phyloP scores from a whole-genome alignment of 208 protist species.

The Acanthamoeba sp. region DNA sequence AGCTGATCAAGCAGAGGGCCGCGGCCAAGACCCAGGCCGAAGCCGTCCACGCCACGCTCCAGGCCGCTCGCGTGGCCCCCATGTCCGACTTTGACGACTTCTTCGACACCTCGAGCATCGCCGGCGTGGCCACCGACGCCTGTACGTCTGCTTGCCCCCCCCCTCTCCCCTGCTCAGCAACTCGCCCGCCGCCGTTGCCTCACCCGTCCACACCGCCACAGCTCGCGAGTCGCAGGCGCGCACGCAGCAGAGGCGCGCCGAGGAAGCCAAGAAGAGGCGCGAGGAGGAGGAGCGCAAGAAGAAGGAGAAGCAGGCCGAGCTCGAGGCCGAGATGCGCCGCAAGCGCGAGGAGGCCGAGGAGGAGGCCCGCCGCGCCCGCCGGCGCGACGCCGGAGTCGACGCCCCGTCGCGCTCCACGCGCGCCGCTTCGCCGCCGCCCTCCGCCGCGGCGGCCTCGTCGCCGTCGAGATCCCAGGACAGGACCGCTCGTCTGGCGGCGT shows the following conservation, averaged over 20 bases:
- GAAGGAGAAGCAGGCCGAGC: conserved; percentile 64
- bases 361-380: conserved; percentile 3
- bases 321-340: conserved; percentile 64
- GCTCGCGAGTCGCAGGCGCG: conserved; percentile 49
- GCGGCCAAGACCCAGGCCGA: conserved; percentile 65
- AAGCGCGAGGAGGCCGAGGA: conserved; percentile 70
- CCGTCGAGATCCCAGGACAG: neutral
- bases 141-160: neutral
- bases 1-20: conserved; percentile 40
- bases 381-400: conserved; percentile 25
- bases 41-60: conserved; percentile 37
- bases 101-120: conserved; percentile 41
- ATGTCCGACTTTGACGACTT: conserved; percentile 64
- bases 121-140: conserved; percentile 41
- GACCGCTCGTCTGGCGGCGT: neutral
- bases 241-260: conserved; percentile 21
- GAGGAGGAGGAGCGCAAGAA: conserved; percentile 73
- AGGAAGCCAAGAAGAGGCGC: conserved; percentile 67
- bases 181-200: neutral
- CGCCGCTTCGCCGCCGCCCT: neutral
- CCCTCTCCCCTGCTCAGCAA: neutral
- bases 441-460: neutral
- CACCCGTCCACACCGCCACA: neutral
- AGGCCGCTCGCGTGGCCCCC: conserved; percentile 23
- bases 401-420: neutral